Conservation (phyloP, 2,329 filamentous ascomycete species). For the Apiospora saccharicola region DNA sequence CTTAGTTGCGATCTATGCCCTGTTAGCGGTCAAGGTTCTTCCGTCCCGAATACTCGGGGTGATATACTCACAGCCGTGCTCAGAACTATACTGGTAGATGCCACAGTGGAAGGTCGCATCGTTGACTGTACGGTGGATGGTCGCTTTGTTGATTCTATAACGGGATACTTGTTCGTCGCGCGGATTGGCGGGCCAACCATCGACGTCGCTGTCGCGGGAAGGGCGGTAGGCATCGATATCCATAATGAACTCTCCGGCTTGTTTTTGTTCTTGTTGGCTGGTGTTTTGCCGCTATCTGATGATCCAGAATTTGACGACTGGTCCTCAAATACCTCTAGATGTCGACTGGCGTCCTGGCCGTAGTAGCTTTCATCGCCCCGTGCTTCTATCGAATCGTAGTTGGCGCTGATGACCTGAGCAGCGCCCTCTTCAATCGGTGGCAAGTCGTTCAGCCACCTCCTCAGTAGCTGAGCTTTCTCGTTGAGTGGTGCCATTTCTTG, state of each 20-base stretch:
- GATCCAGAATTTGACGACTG: not conserved
- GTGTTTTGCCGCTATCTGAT: not conserved
- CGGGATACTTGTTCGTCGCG: not conserved
- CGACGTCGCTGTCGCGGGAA: not conserved
- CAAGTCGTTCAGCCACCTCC: constrained; percentile 21
- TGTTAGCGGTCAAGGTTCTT: constrained; percentile 10
- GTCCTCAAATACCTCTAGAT: not conserved
- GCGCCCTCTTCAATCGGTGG: constrained; percentile 13
- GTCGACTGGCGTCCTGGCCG: not conserved
- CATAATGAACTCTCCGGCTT: not conserved
- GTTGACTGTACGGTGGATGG: not conserved
- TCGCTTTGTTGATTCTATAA: not conserved
- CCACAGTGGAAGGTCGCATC: not conserved
- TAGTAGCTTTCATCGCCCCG: not conserved
- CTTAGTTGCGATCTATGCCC: constrained; percentile 25
- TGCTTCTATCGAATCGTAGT: constrained; percentile 1
- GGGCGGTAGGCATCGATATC: not conserved
- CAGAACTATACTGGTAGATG: not conserved
- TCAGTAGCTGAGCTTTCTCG: constrained; percentile 6
- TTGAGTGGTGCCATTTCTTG: constrained; percentile 21
- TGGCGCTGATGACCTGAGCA: constrained; percentile 15
- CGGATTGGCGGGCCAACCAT: constrained; percentile 6
- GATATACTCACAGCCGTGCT: constrained; percentile 8
- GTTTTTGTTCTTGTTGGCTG: constrained; percentile 11
- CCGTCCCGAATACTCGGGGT: not conserved